Evolutionary conservation across 768 basidiomycete species (phyloP).

Genomic region (Auriscalpium vulgare): DNA sequence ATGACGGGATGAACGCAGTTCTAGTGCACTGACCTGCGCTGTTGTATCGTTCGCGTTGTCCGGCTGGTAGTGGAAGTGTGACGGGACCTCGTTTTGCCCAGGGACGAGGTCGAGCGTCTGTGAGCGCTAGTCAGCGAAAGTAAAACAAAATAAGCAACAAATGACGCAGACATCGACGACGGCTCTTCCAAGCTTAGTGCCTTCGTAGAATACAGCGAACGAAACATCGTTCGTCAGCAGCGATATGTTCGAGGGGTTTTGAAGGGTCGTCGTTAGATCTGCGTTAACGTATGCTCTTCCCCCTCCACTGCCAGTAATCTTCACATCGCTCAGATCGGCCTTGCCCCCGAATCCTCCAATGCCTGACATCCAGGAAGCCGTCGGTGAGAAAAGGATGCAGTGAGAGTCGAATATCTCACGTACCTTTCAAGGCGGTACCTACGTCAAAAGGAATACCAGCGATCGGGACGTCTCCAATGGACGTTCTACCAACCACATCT

Average conservation of each 20-base stretch:
- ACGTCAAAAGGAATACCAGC: conserved; percentile 57
- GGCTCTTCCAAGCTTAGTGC: conserved; percentile 49
- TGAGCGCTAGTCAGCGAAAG: neutral
- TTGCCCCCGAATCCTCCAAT: conserved; percentile 51
- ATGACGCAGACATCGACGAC: conserved; percentile 41
- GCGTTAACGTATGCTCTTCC: conserved; percentile 50
- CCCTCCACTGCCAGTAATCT: conserved; percentile 59
- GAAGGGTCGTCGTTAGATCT: conserved; percentile 47
- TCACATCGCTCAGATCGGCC: conserved; percentile 46
- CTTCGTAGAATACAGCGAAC: conserved; percentile 50
- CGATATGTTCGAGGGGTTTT: conserved; percentile 65
- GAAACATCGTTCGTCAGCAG: conserved; percentile 49
- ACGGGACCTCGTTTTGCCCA: conserved; percentile 41
- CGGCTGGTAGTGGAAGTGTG: conserved; percentile 66
- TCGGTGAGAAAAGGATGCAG: neutral
- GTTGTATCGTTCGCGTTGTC: conserved; percentile 56
- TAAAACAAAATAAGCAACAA: neutral
- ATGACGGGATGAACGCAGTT: neutral
- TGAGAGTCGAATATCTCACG: neutral
- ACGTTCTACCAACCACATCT: conserved; percentile 50
- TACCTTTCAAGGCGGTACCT: conserved; percentile 45
- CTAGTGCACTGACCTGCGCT: conserved; percentile 33
- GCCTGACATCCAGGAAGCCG: conserved; percentile 26
- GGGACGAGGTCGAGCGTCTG: conserved; percentile 52
- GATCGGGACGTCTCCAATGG: conserved; percentile 62